phyloP scores from a whole-genome alignment of 306 rosid species.

The Ormosia emarginata region DNA sequence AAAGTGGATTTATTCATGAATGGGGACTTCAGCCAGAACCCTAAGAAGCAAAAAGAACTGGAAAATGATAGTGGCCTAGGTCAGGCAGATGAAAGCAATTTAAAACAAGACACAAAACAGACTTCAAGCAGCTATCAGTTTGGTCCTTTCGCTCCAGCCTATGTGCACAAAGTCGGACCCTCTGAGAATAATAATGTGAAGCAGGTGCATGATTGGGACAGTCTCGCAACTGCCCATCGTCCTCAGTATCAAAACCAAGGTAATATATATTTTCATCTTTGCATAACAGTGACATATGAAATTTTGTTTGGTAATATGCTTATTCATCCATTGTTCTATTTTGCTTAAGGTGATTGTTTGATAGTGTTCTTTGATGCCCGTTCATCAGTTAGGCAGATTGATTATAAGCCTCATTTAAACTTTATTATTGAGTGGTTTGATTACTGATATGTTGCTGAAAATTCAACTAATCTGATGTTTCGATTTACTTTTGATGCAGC shows the following conservation, averaged over 20 bases:
- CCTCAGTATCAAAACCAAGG: slow-evolving; percentile 91
- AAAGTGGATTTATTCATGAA: slow-evolving; percentile 32
- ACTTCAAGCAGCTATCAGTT: slow-evolving; percentile 56
- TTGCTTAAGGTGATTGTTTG: not conserved
- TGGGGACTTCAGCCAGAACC: slow-evolving; percentile 25
- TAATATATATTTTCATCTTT: slow-evolving; percentile 29
- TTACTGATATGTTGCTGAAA: not conserved
- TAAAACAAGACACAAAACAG: slow-evolving; percentile 35
- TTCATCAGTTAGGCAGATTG: not conserved
- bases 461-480: not conserved
- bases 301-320: not conserved
- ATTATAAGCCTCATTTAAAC: not conserved
- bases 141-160: slow-evolving; percentile 84
- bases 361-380: not conserved
- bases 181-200: slow-evolving; percentile 38
- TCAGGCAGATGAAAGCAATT: slow-evolving; percentile 34
- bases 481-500: slow-evolving; percentile 43
- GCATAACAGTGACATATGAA: not conserved
- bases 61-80: slow-evolving; percentile 16
- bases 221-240: slow-evolving; percentile 50
- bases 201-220: slow-evolving; percentile 60
- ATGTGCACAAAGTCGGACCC: slow-evolving; percentile 36
- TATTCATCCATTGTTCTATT: not conserved
- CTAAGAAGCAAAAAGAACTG: slow-evolving; percentile 22
- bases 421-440: not conserved